Evolutionary conservation across 2,329 filamentous ascomycete species (phyloP), one percentile per base, ranked within the genome.

Genomic region (Colletotrichum cuscutae): DNA sequence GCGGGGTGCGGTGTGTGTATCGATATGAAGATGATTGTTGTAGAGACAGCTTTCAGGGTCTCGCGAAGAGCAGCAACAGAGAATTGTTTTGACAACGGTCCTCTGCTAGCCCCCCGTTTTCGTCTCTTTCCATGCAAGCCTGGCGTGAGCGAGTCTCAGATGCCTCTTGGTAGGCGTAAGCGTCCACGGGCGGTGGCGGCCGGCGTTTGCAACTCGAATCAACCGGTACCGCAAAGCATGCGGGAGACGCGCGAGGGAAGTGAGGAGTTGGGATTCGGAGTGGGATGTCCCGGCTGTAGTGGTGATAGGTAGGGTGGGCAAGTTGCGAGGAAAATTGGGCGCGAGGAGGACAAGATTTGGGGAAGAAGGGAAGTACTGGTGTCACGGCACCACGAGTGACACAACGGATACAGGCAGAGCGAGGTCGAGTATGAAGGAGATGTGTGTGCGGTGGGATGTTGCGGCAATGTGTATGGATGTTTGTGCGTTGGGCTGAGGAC

Each of bases 401-500:
- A 74, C 65, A 30, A 67, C 35, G 52, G 65, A 73, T 49, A 63
- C 65, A 57, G 65, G 65, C 57, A 61, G 30, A 63, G 28, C 22
- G 57, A 68, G 56, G 42, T 42, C 42, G 54, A 74, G 46, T 74
- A 63, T 70, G 71, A 71, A 69, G 63, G 63, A 54, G 52, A 26
- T n/a, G 42, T 49, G 52, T 66, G 56, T 19, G 65, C 35, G 62
- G 53, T 57, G 54, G 56, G 65, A 65, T 57, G 65, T 52, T 24
- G 70, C 57, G 65, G 56, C 59, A 74, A 64, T 54, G 65, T 65
- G 68, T 72, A 32, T 63, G 66, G 26, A 65, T 67, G 46, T 68
- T 65, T 74, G 72, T 67, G 67, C 62, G 71, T 65, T 46, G 57
- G 62, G 64, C 68, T 66, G 65, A 74, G 42, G 54, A 65, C 24